A percentile compares a stretch with the other conserved stretches of the same genome.
phyloP scores from a whole-genome alignment of 176 grass and related monocot species.

The Melocanna baccifera region DNA sequence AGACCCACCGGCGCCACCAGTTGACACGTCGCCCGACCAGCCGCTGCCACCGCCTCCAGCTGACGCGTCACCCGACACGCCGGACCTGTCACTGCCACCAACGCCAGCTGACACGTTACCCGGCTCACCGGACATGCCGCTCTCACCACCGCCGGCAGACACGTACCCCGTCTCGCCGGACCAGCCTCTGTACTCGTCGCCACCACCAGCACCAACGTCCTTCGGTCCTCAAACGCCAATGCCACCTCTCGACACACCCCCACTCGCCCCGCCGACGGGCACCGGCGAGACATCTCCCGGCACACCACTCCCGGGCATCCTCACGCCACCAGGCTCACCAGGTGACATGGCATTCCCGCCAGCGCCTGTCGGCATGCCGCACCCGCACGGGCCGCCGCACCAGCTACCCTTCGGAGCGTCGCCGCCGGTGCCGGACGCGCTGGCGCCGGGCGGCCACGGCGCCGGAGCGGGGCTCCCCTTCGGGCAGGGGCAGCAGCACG shows the following conservation, averaged over 20 bases:
- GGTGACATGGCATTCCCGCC: constrained; percentile 14
- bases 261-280: neutral
- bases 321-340: constrained; percentile 4
- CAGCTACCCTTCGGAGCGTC: constrained; percentile 26
- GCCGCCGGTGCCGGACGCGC: constrained; percentile 14
- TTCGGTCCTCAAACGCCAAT: constrained; percentile 7
- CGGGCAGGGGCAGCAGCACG: constrained; percentile 33
- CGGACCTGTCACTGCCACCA: neutral
- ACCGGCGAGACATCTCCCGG: neutral
- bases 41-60: neutral
- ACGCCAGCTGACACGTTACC: constrained; percentile 16
- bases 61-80: neutral
- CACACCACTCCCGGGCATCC: neutral
- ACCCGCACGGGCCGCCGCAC: constrained; percentile 6
- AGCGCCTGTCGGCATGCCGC: constrained; percentile 12
- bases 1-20: constrained; percentile 23
- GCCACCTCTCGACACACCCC: constrained; percentile 17
- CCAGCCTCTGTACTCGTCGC: constrained; percentile 30
- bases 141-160: constrained; percentile 17
- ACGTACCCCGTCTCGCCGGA: neutral
- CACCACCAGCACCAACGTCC: constrained; percentile 5
- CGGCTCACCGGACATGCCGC: constrained; percentile 8
- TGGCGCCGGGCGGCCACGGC: constrained; percentile 32
- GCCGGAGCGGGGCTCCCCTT: constrained; percentile 18
- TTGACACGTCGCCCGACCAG: neutral